Percentiles rank a stretch among this genome's conserved stretches.
These are phyloP conservation scores for Apiospora hydei DNA, from an alignment of 2,329 filamentous ascomycete genomes.

Conservation along the genomic window DNA sequence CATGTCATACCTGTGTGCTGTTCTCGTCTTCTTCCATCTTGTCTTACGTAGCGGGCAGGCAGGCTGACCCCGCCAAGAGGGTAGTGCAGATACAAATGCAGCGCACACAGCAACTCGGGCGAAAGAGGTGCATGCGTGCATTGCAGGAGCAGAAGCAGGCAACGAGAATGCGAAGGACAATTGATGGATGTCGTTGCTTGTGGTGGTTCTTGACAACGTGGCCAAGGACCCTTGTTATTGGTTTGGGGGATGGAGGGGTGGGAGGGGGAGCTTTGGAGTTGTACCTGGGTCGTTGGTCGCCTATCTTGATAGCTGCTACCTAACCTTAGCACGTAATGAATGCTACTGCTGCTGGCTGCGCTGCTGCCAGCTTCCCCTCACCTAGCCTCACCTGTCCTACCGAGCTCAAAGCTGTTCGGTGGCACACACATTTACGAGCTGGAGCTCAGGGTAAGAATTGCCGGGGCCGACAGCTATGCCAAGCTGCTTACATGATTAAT, in stretches of 20 bases:
- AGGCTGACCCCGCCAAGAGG: slow-evolving; percentile 2
- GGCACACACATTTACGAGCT: not conserved
- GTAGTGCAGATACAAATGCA: not conserved
- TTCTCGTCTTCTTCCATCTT: not conserved
- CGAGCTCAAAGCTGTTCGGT: not conserved
- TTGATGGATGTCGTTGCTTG: not conserved
- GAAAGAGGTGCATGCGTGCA: not conserved
- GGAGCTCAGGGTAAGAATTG: not conserved
- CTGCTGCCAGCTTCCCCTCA: not conserved
- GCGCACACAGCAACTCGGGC: not conserved
- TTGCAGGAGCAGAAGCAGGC: not conserved
- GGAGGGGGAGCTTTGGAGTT: not conserved
- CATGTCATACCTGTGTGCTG: slow-evolving; percentile 14
- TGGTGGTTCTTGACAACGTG: not conserved
- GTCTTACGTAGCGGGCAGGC: not conserved
- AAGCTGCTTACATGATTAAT: not conserved
- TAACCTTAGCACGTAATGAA: no score
- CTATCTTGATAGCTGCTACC: not conserved
- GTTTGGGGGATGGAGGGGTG: not conserved
- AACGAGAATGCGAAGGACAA: not conserved
- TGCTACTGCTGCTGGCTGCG: not conserved
- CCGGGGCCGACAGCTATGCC: not conserved
- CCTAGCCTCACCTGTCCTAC: slow-evolving; percentile 18
- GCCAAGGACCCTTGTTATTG: not conserved
- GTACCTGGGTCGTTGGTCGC: not conserved